Evolutionary conservation across 768 basidiomycete species (phyloP).

Genomic region (Pisolithus marmoratus): DNA sequence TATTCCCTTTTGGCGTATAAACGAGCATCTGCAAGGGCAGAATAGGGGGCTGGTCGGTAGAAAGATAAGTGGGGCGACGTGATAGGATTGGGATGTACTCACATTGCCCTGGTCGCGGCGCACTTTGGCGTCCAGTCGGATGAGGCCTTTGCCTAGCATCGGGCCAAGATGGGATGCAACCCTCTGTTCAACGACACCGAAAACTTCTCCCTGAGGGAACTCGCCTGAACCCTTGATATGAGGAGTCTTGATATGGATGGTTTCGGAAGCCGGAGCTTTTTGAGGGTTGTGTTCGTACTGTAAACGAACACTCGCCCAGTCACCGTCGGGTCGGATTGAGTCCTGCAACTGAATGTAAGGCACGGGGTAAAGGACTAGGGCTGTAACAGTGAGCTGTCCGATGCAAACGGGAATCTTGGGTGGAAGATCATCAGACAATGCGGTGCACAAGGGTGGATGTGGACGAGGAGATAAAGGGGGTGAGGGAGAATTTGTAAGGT

Average conservation of each 20-base stretch:
- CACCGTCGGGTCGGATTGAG: slow-evolving; percentile 36
- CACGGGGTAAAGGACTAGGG: slow-evolving; percentile 80
- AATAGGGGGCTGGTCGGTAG: slow-evolving; percentile 59
- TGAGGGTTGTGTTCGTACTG: slow-evolving; percentile 63
- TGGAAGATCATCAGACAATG: slow-evolving; percentile 53
- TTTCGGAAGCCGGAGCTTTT: slow-evolving; percentile 53
- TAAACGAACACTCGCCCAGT: slow-evolving; percentile 67
- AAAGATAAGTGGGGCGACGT: slow-evolving; percentile 13
- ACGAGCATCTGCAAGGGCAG: slow-evolving; percentile 81
- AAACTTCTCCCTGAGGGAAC: slow-evolving; percentile 52
- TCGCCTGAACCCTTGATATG: slow-evolving; percentile 50
- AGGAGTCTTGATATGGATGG: slow-evolving; percentile 74
- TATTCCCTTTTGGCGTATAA: slow-evolving; percentile 92
- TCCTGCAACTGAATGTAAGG: slow-evolving; percentile 53
- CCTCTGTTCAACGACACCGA: slow-evolving; percentile 84
- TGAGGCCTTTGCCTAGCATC: slow-evolving; percentile 80
- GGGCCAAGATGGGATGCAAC: slow-evolving; percentile 74
- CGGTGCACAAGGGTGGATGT: slow-evolving; percentile 18
- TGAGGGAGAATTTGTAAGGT: slow-evolving; percentile 65
- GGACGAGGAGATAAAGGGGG: slow-evolving; percentile 36
- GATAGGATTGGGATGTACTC: slow-evolving; percentile 27
- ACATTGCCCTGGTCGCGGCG: slow-evolving; percentile 60
- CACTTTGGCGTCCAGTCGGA: slow-evolving; percentile 74
- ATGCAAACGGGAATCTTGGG: slow-evolving; percentile 87
- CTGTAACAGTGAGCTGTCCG: slow-evolving; percentile 76